phyloP scores from a whole-genome alignment of 2,329 filamentous ascomycete genomes.

The Fusarium liriodendri region DNA sequence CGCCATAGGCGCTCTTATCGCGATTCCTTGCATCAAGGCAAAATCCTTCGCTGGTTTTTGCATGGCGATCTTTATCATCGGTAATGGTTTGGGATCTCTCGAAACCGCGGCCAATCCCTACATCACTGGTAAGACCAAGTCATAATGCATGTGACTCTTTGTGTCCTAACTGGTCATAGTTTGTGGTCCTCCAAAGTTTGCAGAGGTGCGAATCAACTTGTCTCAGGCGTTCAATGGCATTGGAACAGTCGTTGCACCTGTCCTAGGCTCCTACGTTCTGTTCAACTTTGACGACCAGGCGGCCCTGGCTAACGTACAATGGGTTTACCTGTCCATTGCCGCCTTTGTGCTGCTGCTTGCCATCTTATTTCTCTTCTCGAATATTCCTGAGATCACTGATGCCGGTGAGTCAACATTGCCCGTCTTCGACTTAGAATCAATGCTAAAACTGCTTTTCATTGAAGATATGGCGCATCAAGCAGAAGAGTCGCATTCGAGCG shows the following conservation, averaged over 20 bases:
- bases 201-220: conserved; percentile 79
- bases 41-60: conserved; percentile 81
- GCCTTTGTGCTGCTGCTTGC: conserved; percentile 76
- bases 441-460: conserved; percentile 1
- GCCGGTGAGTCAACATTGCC: conserved; percentile 46
- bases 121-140: conserved; percentile 61
- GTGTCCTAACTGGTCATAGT: conserved; percentile 37
- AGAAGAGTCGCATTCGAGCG: conserved; percentile 62
- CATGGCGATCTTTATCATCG: conserved; percentile 77
- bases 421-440: too few species aligned
- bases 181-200: conserved; percentile 72
- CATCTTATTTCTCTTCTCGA: conserved; percentile 71
- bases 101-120: conserved; percentile 84
- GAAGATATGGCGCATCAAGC: conserved; percentile 74
- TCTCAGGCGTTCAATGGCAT: conserved; percentile 83
- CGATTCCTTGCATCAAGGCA: conserved; percentile 67
- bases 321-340: conserved; percentile 80
- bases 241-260: conserved; percentile 77
- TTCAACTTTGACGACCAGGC: conserved; percentile 70
- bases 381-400: conserved; percentile 77
- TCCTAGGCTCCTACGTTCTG: conserved; percentile 79
- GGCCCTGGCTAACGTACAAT: conserved; percentile 76
- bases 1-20: conserved; percentile 66
- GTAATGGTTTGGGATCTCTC: conserved; percentile 77
- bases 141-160: accelerated